Evolutionary conservation across 441 rosid species (phyloP).

Genomic region (Jatropha podagrica): DNA sequence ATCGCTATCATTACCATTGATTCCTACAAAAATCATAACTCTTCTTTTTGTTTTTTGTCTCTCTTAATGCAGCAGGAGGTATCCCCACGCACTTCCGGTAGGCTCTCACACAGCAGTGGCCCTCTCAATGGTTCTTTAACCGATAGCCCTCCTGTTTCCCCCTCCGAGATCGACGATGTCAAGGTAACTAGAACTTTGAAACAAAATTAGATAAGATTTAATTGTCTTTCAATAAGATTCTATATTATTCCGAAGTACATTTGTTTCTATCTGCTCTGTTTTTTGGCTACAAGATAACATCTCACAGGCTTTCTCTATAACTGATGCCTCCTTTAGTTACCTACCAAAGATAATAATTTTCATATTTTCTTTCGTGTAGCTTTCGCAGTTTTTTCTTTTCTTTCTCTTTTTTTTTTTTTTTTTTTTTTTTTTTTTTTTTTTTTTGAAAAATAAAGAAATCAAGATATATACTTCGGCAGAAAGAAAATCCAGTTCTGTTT

Average conservation of each 20-base stretch:
- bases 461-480: constrained; percentile 15
- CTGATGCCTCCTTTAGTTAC: constrained; percentile 32
- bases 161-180: constrained; percentile 76
- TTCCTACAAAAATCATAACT: no score
- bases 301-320: constrained; percentile 41
- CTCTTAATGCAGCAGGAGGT: constrained; percentile 70
- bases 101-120: constrained; percentile 99
- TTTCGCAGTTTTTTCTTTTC: neutral
- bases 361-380: neutral
- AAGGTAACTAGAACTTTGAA: constrained; percentile 45
- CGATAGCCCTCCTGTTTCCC: constrained; percentile 95
- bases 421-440: no score
- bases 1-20: neutral
- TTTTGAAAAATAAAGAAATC: neutral
- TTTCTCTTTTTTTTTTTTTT: neutral
- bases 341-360: neutral
- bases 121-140: constrained; percentile 83
- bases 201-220: neutral
- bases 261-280: neutral
- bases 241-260: neutral
- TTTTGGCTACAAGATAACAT: constrained; percentile 27
- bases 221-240: neutral
- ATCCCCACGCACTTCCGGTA: constrained; percentile 91
- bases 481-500: constrained; percentile 5
- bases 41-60: neutral